phyloP scores from a whole-genome alignment of 2,329 filamentous ascomycete species.

The Stylonectria norvegica region DNA sequence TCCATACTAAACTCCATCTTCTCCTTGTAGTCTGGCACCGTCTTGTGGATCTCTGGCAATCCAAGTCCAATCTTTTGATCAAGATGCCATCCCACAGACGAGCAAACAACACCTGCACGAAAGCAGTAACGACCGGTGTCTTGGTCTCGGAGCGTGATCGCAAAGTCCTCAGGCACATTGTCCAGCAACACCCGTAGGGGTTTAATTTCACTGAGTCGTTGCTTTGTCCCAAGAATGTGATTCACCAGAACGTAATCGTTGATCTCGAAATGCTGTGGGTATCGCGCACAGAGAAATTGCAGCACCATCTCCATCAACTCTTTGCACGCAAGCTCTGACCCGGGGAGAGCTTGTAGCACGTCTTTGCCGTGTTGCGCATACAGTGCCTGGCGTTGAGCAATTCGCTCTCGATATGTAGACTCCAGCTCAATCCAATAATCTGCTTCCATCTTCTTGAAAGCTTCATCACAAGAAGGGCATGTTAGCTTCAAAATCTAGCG shows the following conservation, averaged over 20 bases:
- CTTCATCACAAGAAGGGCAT: slow-evolving; percentile 38
- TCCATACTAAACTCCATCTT: slow-evolving; percentile 90
- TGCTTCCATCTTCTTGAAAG: slow-evolving; percentile 71
- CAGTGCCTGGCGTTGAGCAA: slow-evolving; percentile 65
- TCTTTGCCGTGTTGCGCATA: slow-evolving; percentile 59
- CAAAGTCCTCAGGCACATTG: slow-evolving; percentile 83
- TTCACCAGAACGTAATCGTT: slow-evolving; percentile 63
- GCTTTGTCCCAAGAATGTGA: slow-evolving; percentile 59
- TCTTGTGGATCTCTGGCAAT: slow-evolving; percentile 67
- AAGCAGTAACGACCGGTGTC: slow-evolving; percentile 70
- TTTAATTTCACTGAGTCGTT: slow-evolving; percentile 57
- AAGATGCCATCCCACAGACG: slow-evolving; percentile 76
- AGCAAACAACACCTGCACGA: slow-evolving; percentile 74
- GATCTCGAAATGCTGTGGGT: slow-evolving; percentile 70
- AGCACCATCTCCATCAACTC: slow-evolving; percentile 85
- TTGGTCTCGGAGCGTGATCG: slow-evolving; percentile 68
- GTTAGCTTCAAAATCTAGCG: background rate
- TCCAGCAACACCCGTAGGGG: slow-evolving; percentile 70
- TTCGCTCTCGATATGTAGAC: slow-evolving; percentile 63
- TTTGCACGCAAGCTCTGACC: slow-evolving; percentile 74
- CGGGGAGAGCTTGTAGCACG: slow-evolving; percentile 67
- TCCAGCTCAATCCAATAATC: slow-evolving; percentile 92
- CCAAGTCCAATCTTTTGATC: slow-evolving; percentile 68
- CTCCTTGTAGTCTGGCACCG: slow-evolving; percentile 78
- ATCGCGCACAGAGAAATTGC: slow-evolving; percentile 74